Evolutionary conservation across 176 grass and related monocot species (phyloP).

Genomic region (Ensete ventricosum): DNA sequence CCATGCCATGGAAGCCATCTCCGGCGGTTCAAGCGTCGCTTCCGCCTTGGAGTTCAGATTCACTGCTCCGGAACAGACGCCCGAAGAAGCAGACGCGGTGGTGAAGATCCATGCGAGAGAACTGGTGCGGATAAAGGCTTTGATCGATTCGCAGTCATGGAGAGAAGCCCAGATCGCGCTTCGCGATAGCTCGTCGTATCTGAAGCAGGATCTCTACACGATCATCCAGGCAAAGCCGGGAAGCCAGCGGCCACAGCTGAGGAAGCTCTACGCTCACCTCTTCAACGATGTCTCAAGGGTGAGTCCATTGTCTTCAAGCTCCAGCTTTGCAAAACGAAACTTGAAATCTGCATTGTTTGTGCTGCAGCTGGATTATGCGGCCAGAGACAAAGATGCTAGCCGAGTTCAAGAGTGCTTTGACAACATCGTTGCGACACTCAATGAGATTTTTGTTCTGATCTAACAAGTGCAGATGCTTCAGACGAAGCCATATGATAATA

Average conservation of each 20-base stretch:
- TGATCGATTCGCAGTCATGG: slow-evolving; percentile 69
- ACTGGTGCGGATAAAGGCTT: slow-evolving; percentile 45
- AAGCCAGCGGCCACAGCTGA: slow-evolving; percentile 41
- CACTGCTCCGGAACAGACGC: slow-evolving; percentile 44
- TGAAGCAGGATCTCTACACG: slow-evolving; percentile 83
- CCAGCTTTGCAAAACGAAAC: too few relatives aligned
- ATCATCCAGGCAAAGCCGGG: slow-evolving; percentile 61
- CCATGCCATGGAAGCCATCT: slow-evolving; percentile 29
- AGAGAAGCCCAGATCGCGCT: slow-evolving; percentile 47
- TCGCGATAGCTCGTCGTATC: slow-evolving; percentile 43
- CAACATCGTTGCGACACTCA: slow-evolving; percentile 45
- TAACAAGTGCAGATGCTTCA: neutral
- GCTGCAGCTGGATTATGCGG: slow-evolving; percentile 59
- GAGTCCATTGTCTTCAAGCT: slow-evolving; percentile 2
- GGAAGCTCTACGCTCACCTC: slow-evolving; percentile 64
- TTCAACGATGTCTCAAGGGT: slow-evolving; percentile 68
- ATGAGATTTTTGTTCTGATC: slow-evolving; percentile 60
- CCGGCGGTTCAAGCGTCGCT: slow-evolving; percentile 11
- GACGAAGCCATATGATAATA: too few relatives aligned
- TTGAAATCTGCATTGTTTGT: neutral
- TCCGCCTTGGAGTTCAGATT: slow-evolving; percentile 49
- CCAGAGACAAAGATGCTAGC: slow-evolving; percentile 44
- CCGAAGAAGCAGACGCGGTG: slow-evolving; percentile 51
- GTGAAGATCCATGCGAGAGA: slow-evolving; percentile 48
- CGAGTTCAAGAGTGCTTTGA: slow-evolving; percentile 41